Evolutionary conservation across 768 basidiomycete genomes (phyloP).

Genomic region (Dictyophora rubrovolvata): DNA sequence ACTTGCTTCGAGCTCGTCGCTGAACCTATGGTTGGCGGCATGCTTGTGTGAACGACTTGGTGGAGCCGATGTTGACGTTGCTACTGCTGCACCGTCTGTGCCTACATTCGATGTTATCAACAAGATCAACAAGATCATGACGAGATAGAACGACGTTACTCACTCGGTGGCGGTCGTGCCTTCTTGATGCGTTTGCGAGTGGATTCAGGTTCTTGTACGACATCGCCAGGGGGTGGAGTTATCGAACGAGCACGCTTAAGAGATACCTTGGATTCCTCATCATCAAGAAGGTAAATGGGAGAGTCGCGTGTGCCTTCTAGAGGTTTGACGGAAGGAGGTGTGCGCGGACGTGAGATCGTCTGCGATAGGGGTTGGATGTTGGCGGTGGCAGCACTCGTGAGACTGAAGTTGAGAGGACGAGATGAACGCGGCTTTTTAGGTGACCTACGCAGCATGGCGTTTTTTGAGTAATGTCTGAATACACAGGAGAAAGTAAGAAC

Average conservation of each 20-base stretch:
- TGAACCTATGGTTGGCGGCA: constrained; percentile 34
- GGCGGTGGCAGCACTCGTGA: constrained; percentile 11
- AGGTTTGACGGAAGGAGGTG: constrained; percentile 16
- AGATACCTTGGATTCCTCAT: constrained; percentile 20
- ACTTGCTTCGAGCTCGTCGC: constrained; percentile 52
- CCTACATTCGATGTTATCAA: too few relatives aligned
- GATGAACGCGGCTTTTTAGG: constrained; percentile 68
- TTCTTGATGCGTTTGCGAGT: constrained; percentile 55
- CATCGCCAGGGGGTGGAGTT: constrained; percentile 8
- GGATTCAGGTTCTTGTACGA: constrained; percentile 4
- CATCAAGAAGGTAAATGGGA: constrained; percentile 39
- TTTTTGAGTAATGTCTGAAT: constrained; percentile 12
- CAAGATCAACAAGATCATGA: not conserved
- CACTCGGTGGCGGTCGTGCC: constrained; percentile 58
- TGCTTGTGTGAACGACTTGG: not conserved
- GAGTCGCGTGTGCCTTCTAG: constrained; percentile 39
- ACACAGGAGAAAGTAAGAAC: constrained; percentile 15
- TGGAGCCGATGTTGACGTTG: constrained; percentile 21
- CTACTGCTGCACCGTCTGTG: constrained; percentile 1
- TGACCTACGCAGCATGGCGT: constrained; percentile 25
- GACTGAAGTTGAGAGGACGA: constrained; percentile 7
- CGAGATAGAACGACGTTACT: constrained; percentile 12
- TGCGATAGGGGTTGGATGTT: constrained; percentile 22
- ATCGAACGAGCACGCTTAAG: constrained; percentile 15
- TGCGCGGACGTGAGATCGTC: constrained; percentile 17